Evolutionary conservation across 495 filamentous ascomycete species (phyloP).

Genomic region (Tuber melanosporum): DNA sequence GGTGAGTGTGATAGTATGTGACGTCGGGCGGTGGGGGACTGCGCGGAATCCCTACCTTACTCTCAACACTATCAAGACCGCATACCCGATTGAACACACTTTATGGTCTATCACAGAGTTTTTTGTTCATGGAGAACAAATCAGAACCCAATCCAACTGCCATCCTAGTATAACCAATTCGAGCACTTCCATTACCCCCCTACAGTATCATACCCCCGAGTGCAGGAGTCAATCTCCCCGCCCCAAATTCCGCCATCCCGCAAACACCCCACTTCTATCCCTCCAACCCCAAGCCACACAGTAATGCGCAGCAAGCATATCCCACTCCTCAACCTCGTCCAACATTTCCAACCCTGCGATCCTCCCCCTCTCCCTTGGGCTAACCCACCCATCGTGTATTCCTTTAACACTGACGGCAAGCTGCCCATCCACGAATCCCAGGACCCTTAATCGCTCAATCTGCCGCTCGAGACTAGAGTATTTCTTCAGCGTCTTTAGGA

Average conservation of each 20-base stretch:
- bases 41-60: not conserved
- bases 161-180: not conserved
- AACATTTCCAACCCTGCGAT: slow-evolving; percentile 75
- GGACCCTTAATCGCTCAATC: slow-evolving; percentile 53
- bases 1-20: not conserved
- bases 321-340: slow-evolving; percentile 96
- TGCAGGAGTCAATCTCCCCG: not conserved
- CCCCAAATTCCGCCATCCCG: slow-evolving; percentile 40
- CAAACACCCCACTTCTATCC: slow-evolving; percentile 40
- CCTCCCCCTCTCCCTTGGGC: slow-evolving; percentile 66
- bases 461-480: slow-evolving; percentile 64
- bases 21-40: not conserved
- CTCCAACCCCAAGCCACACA: slow-evolving; percentile 81
- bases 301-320: slow-evolving; percentile 80
- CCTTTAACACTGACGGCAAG: slow-evolving; percentile 62
- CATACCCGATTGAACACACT: not conserved
- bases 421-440: slow-evolving; percentile 55
- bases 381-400: slow-evolving; percentile 71
- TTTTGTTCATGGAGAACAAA: not conserved
- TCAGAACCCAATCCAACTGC: not conserved
- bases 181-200: not conserved
- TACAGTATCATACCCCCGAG: not conserved
- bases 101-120: not conserved
- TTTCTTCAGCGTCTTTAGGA: slow-evolving; percentile 69
- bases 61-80: not conserved